Conservation (phyloP, 2,329 filamentous ascomycete species). For the Nannizziopsis barbatae region DNA sequence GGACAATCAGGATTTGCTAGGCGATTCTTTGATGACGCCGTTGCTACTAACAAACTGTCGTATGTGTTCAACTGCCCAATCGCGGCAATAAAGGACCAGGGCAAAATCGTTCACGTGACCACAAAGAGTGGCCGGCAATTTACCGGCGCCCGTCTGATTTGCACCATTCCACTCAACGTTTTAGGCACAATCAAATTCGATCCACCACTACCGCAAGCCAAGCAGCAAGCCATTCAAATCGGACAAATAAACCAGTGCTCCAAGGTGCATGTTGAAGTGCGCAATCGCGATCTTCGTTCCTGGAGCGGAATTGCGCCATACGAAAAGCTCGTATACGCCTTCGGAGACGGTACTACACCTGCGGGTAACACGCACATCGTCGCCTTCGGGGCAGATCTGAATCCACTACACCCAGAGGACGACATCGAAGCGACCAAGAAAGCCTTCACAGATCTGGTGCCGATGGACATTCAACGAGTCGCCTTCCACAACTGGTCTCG, state of each 20-base stretch:
- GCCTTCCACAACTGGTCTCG: conserved; percentile 5
- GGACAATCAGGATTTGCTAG: conserved; percentile 5
- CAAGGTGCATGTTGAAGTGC: conserved; percentile 3
- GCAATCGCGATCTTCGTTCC: conserved; percentile 1
- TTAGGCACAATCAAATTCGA: conserved; percentile 3
- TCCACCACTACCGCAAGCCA: conserved; percentile 1
- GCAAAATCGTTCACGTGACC: neutral
- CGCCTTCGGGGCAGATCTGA: conserved; percentile 4
- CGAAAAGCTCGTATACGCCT: conserved; percentile 2
- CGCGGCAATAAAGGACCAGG: neutral
- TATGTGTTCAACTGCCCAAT: conserved; percentile 5
- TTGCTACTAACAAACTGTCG: neutral
- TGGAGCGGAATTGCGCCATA: conserved; percentile 3
- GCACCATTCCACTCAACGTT: conserved; percentile 6
- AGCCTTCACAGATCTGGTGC: neutral
- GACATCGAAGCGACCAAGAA: conserved; percentile 1
- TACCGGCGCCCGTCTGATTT: conserved; percentile 1
- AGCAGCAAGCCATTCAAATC: neutral
- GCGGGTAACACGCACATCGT: conserved; percentile 7
- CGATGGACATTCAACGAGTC: conserved; percentile 4
- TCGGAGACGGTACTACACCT: conserved; percentile 6
- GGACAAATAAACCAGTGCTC: conserved; percentile 6
- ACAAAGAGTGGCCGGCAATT: neutral
- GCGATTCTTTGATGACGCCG: conserved; percentile 6
- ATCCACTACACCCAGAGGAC: conserved; percentile 1